Evolutionary conservation across 192 early-diverging fungal species (phyloP), one percentile per base, ranked within the genome.

Genomic region (Coemansia sp.): DNA sequence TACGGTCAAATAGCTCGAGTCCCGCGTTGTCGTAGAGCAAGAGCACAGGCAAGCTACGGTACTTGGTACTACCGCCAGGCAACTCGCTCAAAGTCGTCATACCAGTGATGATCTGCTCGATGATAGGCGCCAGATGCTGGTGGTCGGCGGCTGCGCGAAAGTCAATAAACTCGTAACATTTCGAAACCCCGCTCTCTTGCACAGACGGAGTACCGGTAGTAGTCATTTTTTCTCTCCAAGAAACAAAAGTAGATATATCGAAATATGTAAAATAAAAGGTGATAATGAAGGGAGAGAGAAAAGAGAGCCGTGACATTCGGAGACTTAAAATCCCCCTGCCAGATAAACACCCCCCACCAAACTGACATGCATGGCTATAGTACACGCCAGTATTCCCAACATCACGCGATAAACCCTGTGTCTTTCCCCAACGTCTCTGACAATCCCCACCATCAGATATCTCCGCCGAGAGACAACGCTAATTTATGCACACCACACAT

Each of bases 1-100:
- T 96, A 49, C 91, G 79, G 84, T 97, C 96, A 86, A 93, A 98
- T 38, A 94, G 85, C 62, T 93, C 93, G 12, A 98, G 77, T 6
- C 96, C 96, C 2, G 73, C 67, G 42, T 92, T 88, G 66, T 96
- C 91, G 71, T 98, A 97, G 36, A 96, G 88, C 2, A 96, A 87
- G 69, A 96, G 86, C 0, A 92, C 93, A 0, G 96, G 94, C 24
- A 85, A 61, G 0, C 63, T 72, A 16, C 75, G 72, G 43, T 52
- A 51, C 16, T 68, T n/a, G 46, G n/a, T n/a, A 5, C 31, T 9
- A 3, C 18, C n/a, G 15, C 69, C 51, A 33, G 80, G 73, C 36
- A 83, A 59, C 7, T 34, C 31, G 12, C 44, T 74, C 20, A 3
- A 64, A 40, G 41, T 68, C 18, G 70, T 65, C 61, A 83, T 60